These are phyloP conservation scores for Asterophora lycoperdoides DNA, from an alignment of 768 basidiomycete genomes.

Conservation along the genomic window DNA sequence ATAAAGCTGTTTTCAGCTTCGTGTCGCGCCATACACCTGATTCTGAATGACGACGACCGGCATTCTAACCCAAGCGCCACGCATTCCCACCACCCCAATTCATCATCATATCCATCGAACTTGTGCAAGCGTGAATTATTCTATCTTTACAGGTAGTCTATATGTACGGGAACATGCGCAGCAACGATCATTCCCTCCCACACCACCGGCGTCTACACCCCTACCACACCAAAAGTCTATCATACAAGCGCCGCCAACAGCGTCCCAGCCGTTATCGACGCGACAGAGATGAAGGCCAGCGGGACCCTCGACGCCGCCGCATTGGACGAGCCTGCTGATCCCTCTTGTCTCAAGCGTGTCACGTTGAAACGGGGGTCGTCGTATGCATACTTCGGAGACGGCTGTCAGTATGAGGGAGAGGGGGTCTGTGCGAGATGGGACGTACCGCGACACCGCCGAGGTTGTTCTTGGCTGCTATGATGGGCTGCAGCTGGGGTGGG, in stretches of 20 bases:
- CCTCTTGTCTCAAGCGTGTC: neutral
- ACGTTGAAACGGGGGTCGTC: constrained; percentile 7
- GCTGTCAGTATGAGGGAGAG: neutral
- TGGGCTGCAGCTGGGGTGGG: constrained; percentile 18
- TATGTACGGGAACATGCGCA: no score
- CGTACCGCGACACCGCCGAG: constrained; percentile 16
- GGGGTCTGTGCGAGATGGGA: neutral
- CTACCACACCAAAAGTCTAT: neutral
- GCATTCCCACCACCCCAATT: no score
- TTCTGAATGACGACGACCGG: no score
- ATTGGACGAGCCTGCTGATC: neutral
- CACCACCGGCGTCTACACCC: no score
- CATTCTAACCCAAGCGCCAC: neutral
- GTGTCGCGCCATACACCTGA: neutral
- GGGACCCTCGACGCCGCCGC: neutral
- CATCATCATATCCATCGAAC: no score
- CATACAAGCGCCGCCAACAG: constrained; percentile 1
- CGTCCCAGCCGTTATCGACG: constrained; percentile 3
- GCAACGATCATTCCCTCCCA: neutral
- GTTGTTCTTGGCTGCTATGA: constrained; percentile 25
- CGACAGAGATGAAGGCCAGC: neutral
- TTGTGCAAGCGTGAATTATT: no score
- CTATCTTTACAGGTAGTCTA: no score
- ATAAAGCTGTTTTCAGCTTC: neutral
- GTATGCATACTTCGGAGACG: neutral